Evolutionary conservation across 2,329 filamentous ascomycete genomes (phyloP).

Genomic region (Aureobasidium uvarum): DNA sequence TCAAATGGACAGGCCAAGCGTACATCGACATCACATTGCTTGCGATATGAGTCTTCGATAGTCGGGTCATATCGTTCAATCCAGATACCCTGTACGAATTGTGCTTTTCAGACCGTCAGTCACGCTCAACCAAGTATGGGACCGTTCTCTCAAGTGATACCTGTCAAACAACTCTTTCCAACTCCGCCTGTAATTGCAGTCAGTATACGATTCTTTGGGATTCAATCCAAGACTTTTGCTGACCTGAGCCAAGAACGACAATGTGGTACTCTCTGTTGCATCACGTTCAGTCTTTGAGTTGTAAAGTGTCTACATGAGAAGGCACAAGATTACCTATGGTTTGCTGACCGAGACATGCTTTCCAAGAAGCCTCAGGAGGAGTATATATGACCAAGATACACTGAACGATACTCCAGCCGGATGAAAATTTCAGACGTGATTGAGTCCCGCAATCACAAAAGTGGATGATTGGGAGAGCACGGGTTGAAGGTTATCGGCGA

Average conservation of each 20-base stretch:
- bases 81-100: conserved; percentile 93
- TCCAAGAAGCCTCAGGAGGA: not conserved
- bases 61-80: conserved; percentile 71
- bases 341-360: conserved; percentile 36
- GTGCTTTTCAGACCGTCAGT: conserved; percentile 55
- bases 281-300: not conserved
- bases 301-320: not conserved
- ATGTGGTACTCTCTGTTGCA: conserved; percentile 69
- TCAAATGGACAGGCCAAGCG: conserved; percentile 43
- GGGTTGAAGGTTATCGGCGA: conserved; percentile 8
- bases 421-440: not conserved
- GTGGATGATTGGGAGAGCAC: not conserved
- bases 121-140: not conserved
- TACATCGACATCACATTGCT: conserved; percentile 74
- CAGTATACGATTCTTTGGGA: not conserved
- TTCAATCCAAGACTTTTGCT: conserved; percentile 32
- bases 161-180: conserved; percentile 88
- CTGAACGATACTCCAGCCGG: too few relatives aligned
- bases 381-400: not conserved
- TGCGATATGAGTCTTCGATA: conserved; percentile 62
- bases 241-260: conserved; percentile 77
- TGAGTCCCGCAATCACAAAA: not conserved
- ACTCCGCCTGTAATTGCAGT: conserved; percentile 65
- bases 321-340: conserved; percentile 32
- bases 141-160: conserved; percentile 49